phyloP scores from a whole-genome alignment of 371 early-diverging fungal species.

The Dichotomocladium elegans region DNA sequence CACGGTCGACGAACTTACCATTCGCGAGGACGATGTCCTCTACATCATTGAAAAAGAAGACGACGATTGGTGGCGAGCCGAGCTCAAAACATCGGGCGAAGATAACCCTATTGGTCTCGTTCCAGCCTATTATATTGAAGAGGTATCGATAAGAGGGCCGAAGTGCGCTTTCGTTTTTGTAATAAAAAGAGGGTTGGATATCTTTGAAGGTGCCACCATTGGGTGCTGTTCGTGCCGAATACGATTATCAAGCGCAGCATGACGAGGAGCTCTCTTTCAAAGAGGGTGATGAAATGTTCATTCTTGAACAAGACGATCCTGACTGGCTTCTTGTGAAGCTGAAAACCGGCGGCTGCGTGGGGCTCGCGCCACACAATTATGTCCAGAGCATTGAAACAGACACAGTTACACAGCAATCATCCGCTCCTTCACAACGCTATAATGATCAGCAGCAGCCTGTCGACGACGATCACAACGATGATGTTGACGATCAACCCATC shows the following conservation, averaged over 20 bases:
- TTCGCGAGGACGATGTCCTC: slow-evolving; percentile 73
- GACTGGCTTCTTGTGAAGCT: slow-evolving; percentile 76
- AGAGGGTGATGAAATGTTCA: slow-evolving; percentile 70
- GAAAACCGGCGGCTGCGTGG: slow-evolving; percentile 48
- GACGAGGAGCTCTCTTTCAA: slow-evolving; percentile 76
- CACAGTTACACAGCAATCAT: neutral
- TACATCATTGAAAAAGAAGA: slow-evolving; percentile 74
- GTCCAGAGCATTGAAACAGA: slow-evolving; percentile 42
- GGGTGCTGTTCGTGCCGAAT: slow-evolving; percentile 66
- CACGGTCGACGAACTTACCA: slow-evolving; percentile 81
- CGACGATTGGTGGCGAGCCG: slow-evolving; percentile 79
- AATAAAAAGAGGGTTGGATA: neutral
- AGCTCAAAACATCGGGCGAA: slow-evolving; percentile 47
- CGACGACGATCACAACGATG: neutral
- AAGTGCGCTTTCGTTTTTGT: neutral
- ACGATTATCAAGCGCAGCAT: slow-evolving; percentile 73
- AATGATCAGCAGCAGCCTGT: slow-evolving; percentile 4
- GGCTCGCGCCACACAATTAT: slow-evolving; percentile 77
- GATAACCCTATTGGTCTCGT: slow-evolving; percentile 63
- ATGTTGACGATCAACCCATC: neutral
- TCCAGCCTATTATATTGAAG: slow-evolving; percentile 73
- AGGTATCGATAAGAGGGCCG: slow-evolving; percentile 35
- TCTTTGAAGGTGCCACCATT: slow-evolving; percentile 20
- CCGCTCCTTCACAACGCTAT: neutral
- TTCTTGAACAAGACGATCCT: slow-evolving; percentile 74